phyloP scores from a whole-genome alignment of 2,329 filamentous ascomycete species.

The Fusarium tricinctum region DNA sequence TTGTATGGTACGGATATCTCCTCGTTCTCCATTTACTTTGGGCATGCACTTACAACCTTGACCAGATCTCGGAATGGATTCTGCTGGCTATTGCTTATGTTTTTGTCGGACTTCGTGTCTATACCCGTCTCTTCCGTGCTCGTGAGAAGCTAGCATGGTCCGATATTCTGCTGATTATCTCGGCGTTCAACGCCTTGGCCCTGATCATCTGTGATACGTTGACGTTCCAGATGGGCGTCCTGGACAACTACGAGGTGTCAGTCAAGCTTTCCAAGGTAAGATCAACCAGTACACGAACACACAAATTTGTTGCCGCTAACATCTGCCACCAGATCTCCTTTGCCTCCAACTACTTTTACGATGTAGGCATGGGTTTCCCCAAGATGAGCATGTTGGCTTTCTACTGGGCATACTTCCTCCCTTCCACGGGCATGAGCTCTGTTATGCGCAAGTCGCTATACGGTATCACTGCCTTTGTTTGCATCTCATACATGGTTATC shows the following conservation, averaged over 20 bases:
- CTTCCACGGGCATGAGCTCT: constrained; percentile 39
- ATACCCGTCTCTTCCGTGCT: constrained; percentile 51
- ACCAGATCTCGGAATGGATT: constrained; percentile 54
- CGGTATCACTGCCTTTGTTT: constrained; percentile 53
- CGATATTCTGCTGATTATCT: constrained; percentile 50
- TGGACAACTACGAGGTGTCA: constrained; percentile 51
- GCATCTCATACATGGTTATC: constrained; percentile 50
- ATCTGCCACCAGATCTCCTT: constrained; percentile 49
- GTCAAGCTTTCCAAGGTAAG: constrained; percentile 52
- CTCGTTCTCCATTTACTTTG: accelerated
- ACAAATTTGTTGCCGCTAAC: neutral
- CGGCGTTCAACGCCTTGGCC: constrained; percentile 51
- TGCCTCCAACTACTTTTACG: constrained; percentile 56
- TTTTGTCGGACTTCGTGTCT: constrained; percentile 52
- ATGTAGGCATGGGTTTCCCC: constrained; percentile 55
- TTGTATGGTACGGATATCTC: constrained; percentile 33
- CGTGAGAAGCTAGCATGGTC: constrained; percentile 51
- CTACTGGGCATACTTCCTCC: constrained; percentile 54
- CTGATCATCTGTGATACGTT: constrained; percentile 55
- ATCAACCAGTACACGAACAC: accelerated
- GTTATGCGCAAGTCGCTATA: constrained; percentile 51
- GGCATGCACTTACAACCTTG: constrained; percentile 4
- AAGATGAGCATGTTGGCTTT: constrained; percentile 56
- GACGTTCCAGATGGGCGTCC: constrained; percentile 51
- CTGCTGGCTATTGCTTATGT: constrained; percentile 47